Evolutionary conservation across 2,329 filamentous ascomycete genomes (phyloP), one percentile per base, ranked within the genome.

Genomic region (Colletotrichum tanaceti): DNA sequence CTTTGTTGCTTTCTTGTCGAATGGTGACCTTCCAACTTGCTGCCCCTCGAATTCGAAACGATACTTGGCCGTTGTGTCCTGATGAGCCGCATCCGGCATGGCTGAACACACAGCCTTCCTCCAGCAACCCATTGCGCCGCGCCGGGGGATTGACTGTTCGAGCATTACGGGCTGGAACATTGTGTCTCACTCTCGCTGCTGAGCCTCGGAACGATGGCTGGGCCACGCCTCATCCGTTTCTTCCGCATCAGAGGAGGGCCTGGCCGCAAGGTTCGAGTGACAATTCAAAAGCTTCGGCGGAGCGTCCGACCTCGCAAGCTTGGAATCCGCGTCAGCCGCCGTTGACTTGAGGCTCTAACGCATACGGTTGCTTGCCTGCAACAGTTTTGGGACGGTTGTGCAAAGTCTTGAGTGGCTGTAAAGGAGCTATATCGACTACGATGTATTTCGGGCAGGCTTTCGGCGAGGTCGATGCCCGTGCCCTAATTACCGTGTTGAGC

Each of bases 291-390:
- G 49, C 50, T 65, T 50, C 55, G 24, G 18, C 43, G 44, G 43
- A 44, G 50, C 35, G 43, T 22, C 61, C 61, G 61, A 41, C 46
- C 16, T 13, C 28, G 10, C 54, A 59, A 43, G 50, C 35, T 44
- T 46, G 47, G 47, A 55, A 35, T 55, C 9, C 24, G 38, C 47
- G n/a, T 28, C 43, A 49, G 65, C 44, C 24, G 20, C 55, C 62
- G 49, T 65, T 60, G 35, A 54, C 39, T 43, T 65, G 55, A 59
- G 49, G 61, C 65, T 65, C 65, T 32, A 32, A 55, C 47, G 50
- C 55, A 43, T 24, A 50, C 55, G 32, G 35, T 43, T 43, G 43
- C 38, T 55, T 59, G 16, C 44, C 16, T 39, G 43, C 43, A 35
- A 28, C 13, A 16, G 18, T 7, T 38, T 28, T 22, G 20, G 20